Percentiles rank a stretch among this genome's conserved stretches.
These are phyloP conservation scores for Globisporangium radiosum DNA, from an alignment of 352 stramenopile genomes.

Conservation along the genomic window DNA sequence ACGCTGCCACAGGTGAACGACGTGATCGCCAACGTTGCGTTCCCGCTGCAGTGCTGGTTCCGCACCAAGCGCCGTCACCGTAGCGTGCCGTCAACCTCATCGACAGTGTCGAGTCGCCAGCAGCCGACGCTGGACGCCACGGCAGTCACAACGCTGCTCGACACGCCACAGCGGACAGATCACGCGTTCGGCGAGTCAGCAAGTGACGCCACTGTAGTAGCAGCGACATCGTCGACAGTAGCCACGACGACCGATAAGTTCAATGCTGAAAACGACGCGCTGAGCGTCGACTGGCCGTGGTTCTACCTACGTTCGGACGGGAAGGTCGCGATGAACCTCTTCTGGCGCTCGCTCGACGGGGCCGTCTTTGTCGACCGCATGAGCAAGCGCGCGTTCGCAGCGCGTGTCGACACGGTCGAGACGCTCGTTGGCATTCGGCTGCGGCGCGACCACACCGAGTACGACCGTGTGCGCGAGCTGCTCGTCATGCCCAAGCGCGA, in stretches of 20 bases:
- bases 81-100: too few relatives aligned
- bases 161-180: background rate
- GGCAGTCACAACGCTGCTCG: background rate
- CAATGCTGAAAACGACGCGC: constrained; percentile 11
- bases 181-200: background rate
- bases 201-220: too few relatives aligned
- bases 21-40: constrained; percentile 24
- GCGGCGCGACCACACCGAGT: constrained; percentile 23
- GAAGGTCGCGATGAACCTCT: constrained; percentile 81
- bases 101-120: too few relatives aligned
- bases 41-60: constrained; percentile 55
- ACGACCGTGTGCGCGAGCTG: constrained; percentile 27
- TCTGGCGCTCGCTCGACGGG: constrained; percentile 68
- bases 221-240: too few relatives aligned
- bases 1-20: constrained; percentile 21
- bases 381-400: constrained; percentile 26
- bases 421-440: constrained; percentile 31
- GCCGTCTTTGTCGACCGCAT: constrained; percentile 56
- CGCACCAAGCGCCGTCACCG: constrained; percentile 25
- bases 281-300: constrained; percentile 73
- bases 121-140: background rate
- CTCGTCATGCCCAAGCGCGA: constrained; percentile 39
- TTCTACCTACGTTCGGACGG: constrained; percentile 68
- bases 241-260: too few relatives aligned
- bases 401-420: constrained; percentile 26